Conservation (phyloP, 306 rosid species). For the Comarum palustre region DNA sequence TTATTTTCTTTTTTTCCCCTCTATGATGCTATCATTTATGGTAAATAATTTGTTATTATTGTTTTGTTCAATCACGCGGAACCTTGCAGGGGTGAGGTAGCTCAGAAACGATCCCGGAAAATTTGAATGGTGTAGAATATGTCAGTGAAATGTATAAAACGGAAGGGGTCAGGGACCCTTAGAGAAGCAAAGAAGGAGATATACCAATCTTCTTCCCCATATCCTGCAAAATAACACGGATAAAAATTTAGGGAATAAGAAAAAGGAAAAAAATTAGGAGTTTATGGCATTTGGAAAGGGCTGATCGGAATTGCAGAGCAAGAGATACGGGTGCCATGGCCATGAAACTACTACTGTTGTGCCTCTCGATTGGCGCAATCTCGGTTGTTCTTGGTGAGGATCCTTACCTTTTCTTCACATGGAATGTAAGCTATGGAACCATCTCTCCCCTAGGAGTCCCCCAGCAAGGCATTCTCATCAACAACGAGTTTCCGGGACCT, state of each 20-base stretch:
- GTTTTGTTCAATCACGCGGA: background rate
- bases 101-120: background rate
- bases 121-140: background rate
- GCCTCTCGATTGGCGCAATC: slow-evolving; percentile 24
- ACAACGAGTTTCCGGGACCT: slow-evolving; percentile 61
- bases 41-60: background rate
- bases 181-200: background rate
- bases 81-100: background rate
- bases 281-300: slow-evolving; percentile 6
- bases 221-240: background rate
- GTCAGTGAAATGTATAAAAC: background rate
- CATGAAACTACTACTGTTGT: background rate
- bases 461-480: slow-evolving; percentile 68
- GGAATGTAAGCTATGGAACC: slow-evolving; percentile 64
- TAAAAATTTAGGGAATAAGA: background rate
- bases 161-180: background rate
- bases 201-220: slow-evolving; percentile 2
- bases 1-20: background rate
- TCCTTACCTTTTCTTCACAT: slow-evolving; percentile 53
- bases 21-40: background rate
- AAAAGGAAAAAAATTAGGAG: background rate
- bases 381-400: slow-evolving; percentile 39
- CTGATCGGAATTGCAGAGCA: background rate
- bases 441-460: slow-evolving; percentile 63
- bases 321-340: background rate